These are phyloP conservation scores for Anaeromyces robustus DNA, from an alignment of 192 early-diverging fungal species.

Conservation along the genomic window DNA sequence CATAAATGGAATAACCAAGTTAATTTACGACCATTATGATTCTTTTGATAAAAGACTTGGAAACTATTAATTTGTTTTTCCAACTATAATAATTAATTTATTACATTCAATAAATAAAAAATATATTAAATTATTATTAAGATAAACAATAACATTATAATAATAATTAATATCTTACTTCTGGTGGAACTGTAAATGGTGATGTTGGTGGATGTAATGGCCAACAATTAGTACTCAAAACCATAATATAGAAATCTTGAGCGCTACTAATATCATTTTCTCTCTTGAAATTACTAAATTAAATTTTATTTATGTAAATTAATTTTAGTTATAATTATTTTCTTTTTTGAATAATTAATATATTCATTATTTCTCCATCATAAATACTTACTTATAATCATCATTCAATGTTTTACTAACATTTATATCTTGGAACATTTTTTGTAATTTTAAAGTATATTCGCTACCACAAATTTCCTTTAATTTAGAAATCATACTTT, in stretches of 20 bases:
- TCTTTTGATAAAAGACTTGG: constrained; percentile 57
- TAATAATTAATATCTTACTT: constrained; percentile 22
- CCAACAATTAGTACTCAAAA: constrained; percentile 79
- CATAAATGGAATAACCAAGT: constrained; percentile 79
- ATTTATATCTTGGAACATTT: constrained; percentile 78
- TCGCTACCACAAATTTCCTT: constrained; percentile 71
- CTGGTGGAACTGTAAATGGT: constrained; percentile 71
- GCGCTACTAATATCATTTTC: neutral
- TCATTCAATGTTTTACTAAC: constrained; percentile 51
- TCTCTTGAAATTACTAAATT: constrained; percentile 4
- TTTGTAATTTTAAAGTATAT: constrained; percentile 67
- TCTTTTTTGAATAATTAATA: no score
- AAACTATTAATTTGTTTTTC: constrained; percentile 71
- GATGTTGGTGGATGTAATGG: constrained; percentile 65
- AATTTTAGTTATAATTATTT: no score
- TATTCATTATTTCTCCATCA: no score
- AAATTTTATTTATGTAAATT: no score
- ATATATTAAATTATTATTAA: no score
- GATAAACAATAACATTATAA: no score
- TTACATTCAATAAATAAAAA: no score
- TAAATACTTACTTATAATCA: constrained; percentile 28
- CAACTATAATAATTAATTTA: constrained; percentile 19
- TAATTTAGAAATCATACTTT: constrained; percentile 58
- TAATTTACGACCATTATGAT: constrained; percentile 60
- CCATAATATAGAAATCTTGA: constrained; percentile 76